phyloP scores from a whole-genome alignment of 2,329 filamentous ascomycete genomes.

The Aureobasidium lini region DNA sequence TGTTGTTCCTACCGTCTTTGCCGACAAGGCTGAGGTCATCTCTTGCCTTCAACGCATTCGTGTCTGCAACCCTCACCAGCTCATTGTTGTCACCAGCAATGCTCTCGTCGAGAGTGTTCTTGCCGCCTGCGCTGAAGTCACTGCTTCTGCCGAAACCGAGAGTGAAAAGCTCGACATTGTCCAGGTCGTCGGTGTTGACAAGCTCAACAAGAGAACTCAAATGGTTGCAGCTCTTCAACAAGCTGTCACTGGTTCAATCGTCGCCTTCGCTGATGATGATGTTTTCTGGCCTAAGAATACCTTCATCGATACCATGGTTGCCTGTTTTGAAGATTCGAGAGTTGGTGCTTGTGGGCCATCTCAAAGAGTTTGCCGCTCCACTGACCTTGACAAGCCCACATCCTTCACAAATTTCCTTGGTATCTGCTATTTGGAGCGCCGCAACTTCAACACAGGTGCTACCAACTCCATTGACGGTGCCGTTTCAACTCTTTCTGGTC shows the following conservation, averaged over 20 bases:
- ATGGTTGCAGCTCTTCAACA: slow-evolving; percentile 25
- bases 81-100: slow-evolving; percentile 25
- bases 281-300: slow-evolving; percentile 25
- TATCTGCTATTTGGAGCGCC: slow-evolving; percentile 52
- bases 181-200: slow-evolving; percentile 25
- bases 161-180: slow-evolving; percentile 16
- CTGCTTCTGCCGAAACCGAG: slow-evolving; percentile 1
- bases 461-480: slow-evolving; percentile 52
- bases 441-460: slow-evolving; percentile 54
- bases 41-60: slow-evolving; percentile 23
- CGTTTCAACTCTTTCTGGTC: slow-evolving; percentile 51
- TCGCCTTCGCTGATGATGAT: slow-evolving; percentile 30
- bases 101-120: slow-evolving; percentile 19
- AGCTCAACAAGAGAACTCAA: slow-evolving; percentile 29
- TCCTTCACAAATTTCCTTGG: slow-evolving; percentile 47
- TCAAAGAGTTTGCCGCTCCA: slow-evolving; percentile 44
- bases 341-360: slow-evolving; percentile 52
- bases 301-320: slow-evolving; percentile 27
- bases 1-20: slow-evolving; percentile 29
- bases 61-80: slow-evolving; percentile 18
- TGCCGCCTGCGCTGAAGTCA: not conserved
- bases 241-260: slow-evolving; percentile 22
- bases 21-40: slow-evolving; percentile 22
- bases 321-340: slow-evolving; percentile 34
- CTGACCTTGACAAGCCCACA: slow-evolving; percentile 20